Percentiles rank a stretch among this genome's conserved stretches.
phyloP scores from a whole-genome alignment of 75 land plant species.

The Cunninghamia lanceolata region DNA sequence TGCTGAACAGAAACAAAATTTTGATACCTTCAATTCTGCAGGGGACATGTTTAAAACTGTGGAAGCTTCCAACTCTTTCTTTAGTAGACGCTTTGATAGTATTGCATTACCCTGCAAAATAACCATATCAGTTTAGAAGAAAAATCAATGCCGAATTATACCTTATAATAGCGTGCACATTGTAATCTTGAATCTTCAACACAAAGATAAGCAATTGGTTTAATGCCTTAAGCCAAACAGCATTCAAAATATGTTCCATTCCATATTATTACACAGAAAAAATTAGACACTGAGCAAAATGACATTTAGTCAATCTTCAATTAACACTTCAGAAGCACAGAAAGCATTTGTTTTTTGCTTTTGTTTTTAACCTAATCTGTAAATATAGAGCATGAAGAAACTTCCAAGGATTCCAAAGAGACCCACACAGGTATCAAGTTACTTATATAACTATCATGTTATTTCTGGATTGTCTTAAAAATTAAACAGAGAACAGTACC shows the following conservation, averaged over 20 bases:
- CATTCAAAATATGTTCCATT: background rate
- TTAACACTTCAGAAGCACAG: background rate
- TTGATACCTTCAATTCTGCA: constrained; percentile 79
- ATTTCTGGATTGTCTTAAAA: background rate
- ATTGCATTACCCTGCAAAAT: constrained; percentile 56
- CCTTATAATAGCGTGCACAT: background rate
- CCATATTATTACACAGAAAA: background rate
- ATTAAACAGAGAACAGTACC: too few relatives aligned
- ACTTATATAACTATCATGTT: too few relatives aligned
- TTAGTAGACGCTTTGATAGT: constrained; percentile 71
- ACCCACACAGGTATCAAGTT: background rate
- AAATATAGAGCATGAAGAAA: background rate
- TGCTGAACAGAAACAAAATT: background rate
- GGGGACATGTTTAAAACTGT: constrained; percentile 86
- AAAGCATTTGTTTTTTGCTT: background rate
- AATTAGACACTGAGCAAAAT: background rate
- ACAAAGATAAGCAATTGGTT: background rate
- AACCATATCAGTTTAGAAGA: constrained; percentile 8
- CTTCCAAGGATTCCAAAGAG: background rate
- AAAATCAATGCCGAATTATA: background rate
- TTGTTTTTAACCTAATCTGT: background rate
- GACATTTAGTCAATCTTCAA: background rate
- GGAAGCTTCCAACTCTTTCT: constrained; percentile 79
- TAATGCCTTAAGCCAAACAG: background rate
- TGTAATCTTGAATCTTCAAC: background rate